A percentile compares a stretch with the other conserved stretches of the same genome.
These are phyloP conservation scores for Tetrahymena borealis DNA, from an alignment of 73 alveolate genomes.

Conservation along the genomic window DNA sequence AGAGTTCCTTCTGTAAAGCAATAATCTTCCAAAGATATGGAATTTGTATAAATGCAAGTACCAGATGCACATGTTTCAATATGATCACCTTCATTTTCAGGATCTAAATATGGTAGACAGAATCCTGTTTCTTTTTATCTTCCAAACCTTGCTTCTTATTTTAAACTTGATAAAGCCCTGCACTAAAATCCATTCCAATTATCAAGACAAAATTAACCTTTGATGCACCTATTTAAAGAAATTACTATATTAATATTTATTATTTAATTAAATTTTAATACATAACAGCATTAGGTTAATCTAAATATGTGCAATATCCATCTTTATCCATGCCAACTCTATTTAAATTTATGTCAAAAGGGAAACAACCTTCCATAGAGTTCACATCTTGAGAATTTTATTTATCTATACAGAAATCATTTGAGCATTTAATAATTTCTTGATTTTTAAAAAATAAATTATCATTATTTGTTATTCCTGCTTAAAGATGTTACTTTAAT, in stretches of 20 bases:
- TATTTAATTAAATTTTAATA: background rate
- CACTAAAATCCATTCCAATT: background rate
- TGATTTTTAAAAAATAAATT: background rate
- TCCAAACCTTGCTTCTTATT: background rate
- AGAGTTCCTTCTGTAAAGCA: background rate
- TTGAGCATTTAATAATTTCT: background rate
- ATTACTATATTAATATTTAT: background rate
- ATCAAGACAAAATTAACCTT: background rate
- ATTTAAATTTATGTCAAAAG: background rate
- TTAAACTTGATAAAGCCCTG: background rate
- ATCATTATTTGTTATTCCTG: too few species aligned
- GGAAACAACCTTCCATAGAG: background rate
- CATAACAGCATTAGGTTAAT: background rate
- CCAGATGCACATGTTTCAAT: background rate
- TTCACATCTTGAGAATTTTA: background rate
- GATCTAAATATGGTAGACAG: background rate
- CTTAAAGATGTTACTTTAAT: too few species aligned
- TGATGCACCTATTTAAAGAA: background rate
- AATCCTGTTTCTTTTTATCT: background rate
- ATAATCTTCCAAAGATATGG: background rate
- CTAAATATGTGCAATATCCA: background rate
- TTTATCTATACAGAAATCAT: background rate
- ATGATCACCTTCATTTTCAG: background rate
- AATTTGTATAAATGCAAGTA: background rate
- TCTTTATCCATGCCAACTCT: background rate